A percentile compares a stretch with the other conserved stretches of the same genome.
These are phyloP conservation scores for Cadophora sp. DNA, from an alignment of 2,329 filamentous ascomycete genomes.

Conservation along the genomic window DNA sequence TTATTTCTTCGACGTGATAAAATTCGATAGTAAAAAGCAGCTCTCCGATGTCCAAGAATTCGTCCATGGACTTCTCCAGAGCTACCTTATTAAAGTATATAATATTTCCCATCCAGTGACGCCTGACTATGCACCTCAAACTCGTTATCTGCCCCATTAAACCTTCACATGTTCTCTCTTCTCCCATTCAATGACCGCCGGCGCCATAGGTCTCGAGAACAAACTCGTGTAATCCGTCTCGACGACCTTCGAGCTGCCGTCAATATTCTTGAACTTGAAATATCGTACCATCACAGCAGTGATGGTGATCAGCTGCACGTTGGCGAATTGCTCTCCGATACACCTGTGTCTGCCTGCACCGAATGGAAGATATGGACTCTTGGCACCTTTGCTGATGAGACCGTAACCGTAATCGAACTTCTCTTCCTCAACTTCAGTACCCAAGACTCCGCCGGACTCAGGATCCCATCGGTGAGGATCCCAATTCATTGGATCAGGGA, in stretches of 20 bases:
- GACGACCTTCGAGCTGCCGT: constrained; percentile 72
- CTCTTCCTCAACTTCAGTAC: constrained; percentile 65
- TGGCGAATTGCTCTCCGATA: constrained; percentile 97
- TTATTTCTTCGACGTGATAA: background rate
- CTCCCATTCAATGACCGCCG: constrained; percentile 79
- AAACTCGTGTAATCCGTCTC: constrained; percentile 73
- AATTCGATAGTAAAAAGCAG: constrained; percentile 5
- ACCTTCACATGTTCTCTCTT: constrained; percentile 56
- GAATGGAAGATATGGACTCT: constrained; percentile 91
- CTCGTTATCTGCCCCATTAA: constrained; percentile 9
- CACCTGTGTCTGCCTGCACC: constrained; percentile 92
- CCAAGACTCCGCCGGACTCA: constrained; percentile 62
- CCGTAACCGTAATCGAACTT: constrained; percentile 95
- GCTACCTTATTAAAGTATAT: constrained; percentile 31
- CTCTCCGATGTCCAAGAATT: background rate
- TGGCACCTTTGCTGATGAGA: constrained; percentile 87
- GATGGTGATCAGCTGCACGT: constrained; percentile 89
- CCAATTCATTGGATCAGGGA: constrained; percentile 84
- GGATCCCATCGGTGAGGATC: constrained; percentile 91
- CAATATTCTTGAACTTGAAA: constrained; percentile 80
- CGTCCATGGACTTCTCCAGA: background rate
- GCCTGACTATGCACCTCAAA: constrained; percentile 32
- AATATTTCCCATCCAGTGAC: constrained; percentile 19
- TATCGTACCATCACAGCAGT: constrained; percentile 75
- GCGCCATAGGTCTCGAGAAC: constrained; percentile 76